Base-by-base conservation (phyloP, 345 rosid genomes). In the Salix udensis region DNA sequence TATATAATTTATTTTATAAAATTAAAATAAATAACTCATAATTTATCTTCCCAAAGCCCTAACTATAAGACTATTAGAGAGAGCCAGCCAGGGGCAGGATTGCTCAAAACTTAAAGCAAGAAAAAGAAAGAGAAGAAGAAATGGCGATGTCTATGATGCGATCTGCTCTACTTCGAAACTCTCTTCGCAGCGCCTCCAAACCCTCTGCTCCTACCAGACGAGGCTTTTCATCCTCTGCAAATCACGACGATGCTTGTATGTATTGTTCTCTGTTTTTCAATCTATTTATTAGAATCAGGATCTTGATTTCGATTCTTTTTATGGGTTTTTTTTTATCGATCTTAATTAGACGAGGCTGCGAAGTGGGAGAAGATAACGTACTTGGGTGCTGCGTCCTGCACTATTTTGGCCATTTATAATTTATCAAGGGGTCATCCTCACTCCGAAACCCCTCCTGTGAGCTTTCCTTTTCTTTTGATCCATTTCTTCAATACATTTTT, bases 341-440 rank as follows among this genome's bases (percentile, higher is more conserved):
- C 64, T 30, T 34, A 11, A 1, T 66, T 81, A 93, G 99, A 79
- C 78, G 99, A 93, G 83, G 87, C 91, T 8, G 96, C 90, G 0
- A 96, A 96, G 40, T 96, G 99, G 99, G 92, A 93, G 92, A 93
- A 90, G 90, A 93, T 96, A 61, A 88, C 98, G 0, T 90, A 90
- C 78, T 19, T 88, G 24, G 99, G 96, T 21, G 84, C 88, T 70
- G 91, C 82, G 61, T 31, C 88, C 5, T 96, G 99, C 89, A 85
- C 89, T n/a, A 53, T 77, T 31, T 64, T 96, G 70, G 90, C 91
- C 0, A 18, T 72, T 64, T 86, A 80, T 74, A 82, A 66, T 75
- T 86, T 96, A 68, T 91, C 98, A 26, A 89, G 88, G 85, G 99
- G 99, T n/a, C 99, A 96, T 82, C 88, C 78, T 68, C 99, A 96